A percentile compares a stretch with the other conserved stretches of the same genome.
phyloP scores from a whole-genome alignment of 2,329 filamentous ascomycete genomes.

The Claviceps quebecensis region DNA sequence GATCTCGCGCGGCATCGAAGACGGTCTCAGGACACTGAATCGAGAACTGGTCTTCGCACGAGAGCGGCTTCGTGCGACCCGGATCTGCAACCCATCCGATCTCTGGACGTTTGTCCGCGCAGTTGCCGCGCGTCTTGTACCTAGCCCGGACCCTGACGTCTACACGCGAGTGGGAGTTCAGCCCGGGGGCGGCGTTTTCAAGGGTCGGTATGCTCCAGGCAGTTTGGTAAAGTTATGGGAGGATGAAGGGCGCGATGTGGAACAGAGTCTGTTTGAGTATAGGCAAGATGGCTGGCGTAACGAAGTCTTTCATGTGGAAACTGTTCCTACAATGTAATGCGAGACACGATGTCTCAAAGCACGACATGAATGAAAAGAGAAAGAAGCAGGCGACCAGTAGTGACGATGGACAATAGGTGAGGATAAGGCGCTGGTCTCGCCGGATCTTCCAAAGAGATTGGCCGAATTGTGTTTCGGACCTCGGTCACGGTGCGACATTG shows the following conservation, averaged over 20 bases:
- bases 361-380: background rate
- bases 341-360: background rate
- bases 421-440: too few species aligned
- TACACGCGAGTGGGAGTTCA: slow-evolving; percentile 60
- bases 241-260: slow-evolving; percentile 56
- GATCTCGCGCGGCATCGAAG: slow-evolving; percentile 56
- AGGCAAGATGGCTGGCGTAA: slow-evolving; percentile 67
- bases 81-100: slow-evolving; percentile 67
- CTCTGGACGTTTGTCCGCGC: slow-evolving; percentile 72
- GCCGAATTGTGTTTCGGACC: too few species aligned
- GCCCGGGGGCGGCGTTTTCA: slow-evolving; percentile 50
- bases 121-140: slow-evolving; percentile 60
- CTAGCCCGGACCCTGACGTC: slow-evolving; percentile 60
- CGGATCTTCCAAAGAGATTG: too few species aligned
- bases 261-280: slow-evolving; percentile 62
- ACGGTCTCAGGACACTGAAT: slow-evolving; percentile 60
- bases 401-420: too few species aligned
- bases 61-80: slow-evolving; percentile 72
- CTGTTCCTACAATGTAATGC: slow-evolving; percentile 11
- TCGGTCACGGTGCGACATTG: too few species aligned
- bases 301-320: slow-evolving; percentile 53
- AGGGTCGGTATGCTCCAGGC: slow-evolving; percentile 73
- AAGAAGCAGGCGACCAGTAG: too few species aligned
- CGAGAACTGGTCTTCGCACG: slow-evolving; percentile 76
- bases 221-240: slow-evolving; percentile 86